Evolutionary conservation across 306 rosid genomes (phyloP).

Genomic region (Sesbania bispinosa): DNA sequence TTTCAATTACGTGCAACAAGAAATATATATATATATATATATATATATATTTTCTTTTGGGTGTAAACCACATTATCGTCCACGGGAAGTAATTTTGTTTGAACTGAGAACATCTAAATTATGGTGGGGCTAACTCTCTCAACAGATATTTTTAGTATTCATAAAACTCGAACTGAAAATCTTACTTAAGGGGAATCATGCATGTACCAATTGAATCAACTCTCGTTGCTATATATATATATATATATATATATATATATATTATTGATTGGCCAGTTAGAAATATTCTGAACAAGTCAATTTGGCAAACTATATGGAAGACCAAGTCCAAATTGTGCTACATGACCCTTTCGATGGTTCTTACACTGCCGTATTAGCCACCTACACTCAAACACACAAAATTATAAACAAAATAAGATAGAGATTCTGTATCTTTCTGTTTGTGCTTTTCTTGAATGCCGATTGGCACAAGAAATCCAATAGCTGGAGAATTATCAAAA

Average conservation of each 20-base stretch:
- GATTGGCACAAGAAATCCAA: conserved; percentile 6
- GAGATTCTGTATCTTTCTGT: neutral
- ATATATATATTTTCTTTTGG: too few species aligned
- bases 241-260: too few species aligned
- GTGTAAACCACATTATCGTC: too few species aligned
- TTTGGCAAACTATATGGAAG: conserved; percentile 10
- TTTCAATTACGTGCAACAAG: conserved; percentile 1
- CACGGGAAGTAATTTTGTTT: too few species aligned
- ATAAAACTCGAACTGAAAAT: too few species aligned
- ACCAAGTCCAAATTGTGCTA: conserved; percentile 29
- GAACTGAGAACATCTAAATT: too few species aligned
- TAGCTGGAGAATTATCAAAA: conserved; percentile 12
- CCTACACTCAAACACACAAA: conserved; percentile 5
- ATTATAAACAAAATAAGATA: conserved; percentile 5
- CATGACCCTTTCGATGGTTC: conserved; percentile 28
- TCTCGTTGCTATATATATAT: too few species aligned
- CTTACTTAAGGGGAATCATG: too few species aligned
- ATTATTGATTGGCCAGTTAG: conserved; percentile 8
- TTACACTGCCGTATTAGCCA: conserved; percentile 33
- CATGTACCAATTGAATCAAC: too few species aligned
- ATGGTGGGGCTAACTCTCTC: too few species aligned
- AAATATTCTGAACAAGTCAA: conserved; percentile 29
- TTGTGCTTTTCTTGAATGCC: conserved; percentile 1
- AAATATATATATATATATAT: too few species aligned
- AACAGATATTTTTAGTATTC: too few species aligned